Base-by-base conservation (phyloP, 2,329 filamentous ascomycete genomes). In the Clonostachys sp. region DNA sequence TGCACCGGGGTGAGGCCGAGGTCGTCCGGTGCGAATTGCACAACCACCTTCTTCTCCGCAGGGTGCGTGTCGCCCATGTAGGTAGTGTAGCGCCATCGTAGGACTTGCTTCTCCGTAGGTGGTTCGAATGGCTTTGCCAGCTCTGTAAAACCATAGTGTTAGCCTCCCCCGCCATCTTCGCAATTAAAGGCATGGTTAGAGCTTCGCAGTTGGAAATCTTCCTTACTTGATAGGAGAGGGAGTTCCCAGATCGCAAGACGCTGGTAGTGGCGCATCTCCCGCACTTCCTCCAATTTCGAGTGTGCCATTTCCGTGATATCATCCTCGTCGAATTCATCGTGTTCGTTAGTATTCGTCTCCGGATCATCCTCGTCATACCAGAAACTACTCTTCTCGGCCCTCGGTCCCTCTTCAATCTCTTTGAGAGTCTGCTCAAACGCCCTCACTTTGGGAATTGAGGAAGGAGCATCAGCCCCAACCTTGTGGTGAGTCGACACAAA, bases 31-130 rank as follows among this genome's bases (percentile, higher is more conserved):
- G 78, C 82, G 69, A 97, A 95, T 64, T 96, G 89, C 47, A 97
- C 83, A 12, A 97, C 91, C 17, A 99, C 91, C 75, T 99, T 99
- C 63, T 84, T 85, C 68, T 91, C 84, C 4, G 92, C 90, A 0
- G 94, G 92, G 70, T 99, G 95, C 48, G 81, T 75, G 70, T 97
- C 94, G 59, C 92, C 92, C 79, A 99, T 86, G 71, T 97, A 97
- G 36, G 87, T 91, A 14, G 94, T 99, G 74, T 96, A 96, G 59
- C 94, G 86, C 83, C 96, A 99, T 59, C 92, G 87, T 49, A 99
- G 81, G 42, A 90, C 83, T 57, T 88, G 77, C 42, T 82, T 67
- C 33, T 75, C 66, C 13, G 79, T 77, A 3, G 92, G 90, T 4
- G 84, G 80, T 51, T 77, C 70, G 65, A 96, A 97, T 16, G 89